Evolutionary conservation across 2,329 filamentous ascomycete genomes (phyloP), one percentile per base, ranked within the genome.

Genomic region (Hymenoscyphus fraxineus): DNA sequence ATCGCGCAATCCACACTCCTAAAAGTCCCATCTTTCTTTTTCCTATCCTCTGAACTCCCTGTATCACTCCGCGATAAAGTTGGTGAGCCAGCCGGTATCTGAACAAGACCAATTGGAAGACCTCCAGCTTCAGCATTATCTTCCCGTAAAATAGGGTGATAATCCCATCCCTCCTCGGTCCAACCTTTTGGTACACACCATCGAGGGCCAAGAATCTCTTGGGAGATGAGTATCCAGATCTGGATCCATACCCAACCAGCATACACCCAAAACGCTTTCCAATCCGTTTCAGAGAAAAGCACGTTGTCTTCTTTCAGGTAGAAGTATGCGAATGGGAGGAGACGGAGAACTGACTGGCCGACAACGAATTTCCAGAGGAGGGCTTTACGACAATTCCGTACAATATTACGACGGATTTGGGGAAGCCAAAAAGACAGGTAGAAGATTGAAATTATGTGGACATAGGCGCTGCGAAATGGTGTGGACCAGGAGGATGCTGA

Each of bases 341-440:
- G 80, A 1, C 95, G 88, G 7, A 96, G 82, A 5, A 89, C 71
- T 58, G 91, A 95, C 76, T 97, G 91, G 2, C 93, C 93, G 27
- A 93, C 74, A 63, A 97, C 89, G 74, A 96, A 99, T 65, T 90
- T 89, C 93, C 93, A 97, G 3, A 88, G 85, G n/a, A 98, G 82
- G 0, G 94, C 93, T 72, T 91, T 91, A 51, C 93, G 91, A 76
- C 93, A 97, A 77, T 97, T 97, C 62, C 94, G 91, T 77, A 91
- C 87, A 61, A 90, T 82, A 76, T 99, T 99, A 67, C 95, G 91
- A 74, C 90, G 86, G 70, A 98, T 96, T 76, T 99, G 95, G 0
- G 95, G 94, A 0, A 88, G 75, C 94, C 94, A 98, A 74, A 97
- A 88, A 22, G 93, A 97, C 56, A 97, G 85, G 75, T 97, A 97